phyloP scores from a whole-genome alignment of 345 rosid genomes.

The Arabis hirsuta region DNA sequence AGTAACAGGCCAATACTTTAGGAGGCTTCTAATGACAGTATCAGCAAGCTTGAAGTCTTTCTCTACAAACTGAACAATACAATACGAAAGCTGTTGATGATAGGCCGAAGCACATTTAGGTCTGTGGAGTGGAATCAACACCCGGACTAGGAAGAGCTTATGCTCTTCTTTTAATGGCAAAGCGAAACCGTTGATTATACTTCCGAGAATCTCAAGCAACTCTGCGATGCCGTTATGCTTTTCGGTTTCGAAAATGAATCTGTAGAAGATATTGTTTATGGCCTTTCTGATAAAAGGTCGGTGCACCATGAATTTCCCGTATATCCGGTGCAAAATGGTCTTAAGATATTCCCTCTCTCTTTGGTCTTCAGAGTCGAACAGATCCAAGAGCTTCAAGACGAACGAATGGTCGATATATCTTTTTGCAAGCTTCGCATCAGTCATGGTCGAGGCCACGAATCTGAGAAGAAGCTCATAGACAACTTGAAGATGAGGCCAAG shows the following conservation, averaged over 20 bases:
- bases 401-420: conserved; percentile 68
- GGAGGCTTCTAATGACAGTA: conserved; percentile 69
- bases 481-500: conserved; percentile 74
- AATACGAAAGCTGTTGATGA: conserved; percentile 80
- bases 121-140: conserved; percentile 82
- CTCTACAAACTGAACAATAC: conserved; percentile 82
- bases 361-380: conserved; percentile 73
- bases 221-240: conserved; percentile 76
- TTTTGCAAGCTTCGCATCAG: conserved; percentile 72
- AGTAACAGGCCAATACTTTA: conserved; percentile 79
- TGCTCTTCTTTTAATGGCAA: conserved; percentile 89
- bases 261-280: conserved; percentile 70
- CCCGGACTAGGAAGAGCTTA: conserved; percentile 74
- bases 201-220: conserved; percentile 79
- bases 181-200: conserved; percentile 82
- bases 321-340: conserved; percentile 64
- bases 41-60: conserved; percentile 83
- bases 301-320: conserved; percentile 77
- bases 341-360: conserved; percentile 74
- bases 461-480: conserved; percentile 67
- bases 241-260: conserved; percentile 72
- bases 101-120: conserved; percentile 68
- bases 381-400: conserved; percentile 61
- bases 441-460: conserved; percentile 61
- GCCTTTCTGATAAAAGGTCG: conserved; percentile 70